Conservation (phyloP, 2,329 filamentous ascomycete genomes). For the Epichloe coenophiala region DNA sequence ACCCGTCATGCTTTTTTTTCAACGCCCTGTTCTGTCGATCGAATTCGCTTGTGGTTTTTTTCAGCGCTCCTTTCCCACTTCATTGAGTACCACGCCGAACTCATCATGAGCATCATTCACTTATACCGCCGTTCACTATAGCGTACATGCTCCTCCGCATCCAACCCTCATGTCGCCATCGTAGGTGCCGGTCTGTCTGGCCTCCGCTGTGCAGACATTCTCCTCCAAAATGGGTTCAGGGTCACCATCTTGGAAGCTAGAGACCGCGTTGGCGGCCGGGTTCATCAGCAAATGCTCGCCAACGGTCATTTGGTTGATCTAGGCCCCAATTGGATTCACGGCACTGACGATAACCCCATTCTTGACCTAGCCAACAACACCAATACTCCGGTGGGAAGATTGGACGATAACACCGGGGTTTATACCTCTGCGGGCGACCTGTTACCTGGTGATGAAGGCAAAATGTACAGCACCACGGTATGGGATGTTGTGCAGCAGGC, state of each 20-base stretch:
- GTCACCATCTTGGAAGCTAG: conserved; percentile 60
- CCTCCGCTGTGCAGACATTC: conserved; percentile 55
- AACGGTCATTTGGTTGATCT: conserved; percentile 39
- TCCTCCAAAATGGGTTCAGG: conserved; percentile 49
- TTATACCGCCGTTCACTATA: conserved; percentile 3
- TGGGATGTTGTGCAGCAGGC: conserved; percentile 58
- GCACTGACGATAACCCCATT: conserved; percentile 57
- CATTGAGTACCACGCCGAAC: not conserved
- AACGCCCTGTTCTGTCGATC: not conserved
- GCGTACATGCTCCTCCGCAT: conserved; percentile 8
- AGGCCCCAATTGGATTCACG: conserved; percentile 73
- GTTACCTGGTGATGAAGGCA: conserved; percentile 32
- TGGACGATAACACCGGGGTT: conserved; percentile 39
- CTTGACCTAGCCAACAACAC: conserved; percentile 51
- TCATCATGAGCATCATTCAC: not conserved
- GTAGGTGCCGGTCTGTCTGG: conserved; percentile 59
- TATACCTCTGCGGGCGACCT: conserved; percentile 42
- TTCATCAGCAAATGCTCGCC: conserved; percentile 36
- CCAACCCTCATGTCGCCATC: conserved; percentile 45
- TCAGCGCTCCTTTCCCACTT: not conserved
- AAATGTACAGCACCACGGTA: conserved; percentile 37
- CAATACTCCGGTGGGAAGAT: conserved; percentile 32
- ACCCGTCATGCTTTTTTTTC: not conserved
- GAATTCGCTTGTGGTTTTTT: not conserved
- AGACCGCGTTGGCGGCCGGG: conserved; percentile 51